phyloP scores from a whole-genome alignment of 129 eudicot species.

The Ambrosia trifida region DNA sequence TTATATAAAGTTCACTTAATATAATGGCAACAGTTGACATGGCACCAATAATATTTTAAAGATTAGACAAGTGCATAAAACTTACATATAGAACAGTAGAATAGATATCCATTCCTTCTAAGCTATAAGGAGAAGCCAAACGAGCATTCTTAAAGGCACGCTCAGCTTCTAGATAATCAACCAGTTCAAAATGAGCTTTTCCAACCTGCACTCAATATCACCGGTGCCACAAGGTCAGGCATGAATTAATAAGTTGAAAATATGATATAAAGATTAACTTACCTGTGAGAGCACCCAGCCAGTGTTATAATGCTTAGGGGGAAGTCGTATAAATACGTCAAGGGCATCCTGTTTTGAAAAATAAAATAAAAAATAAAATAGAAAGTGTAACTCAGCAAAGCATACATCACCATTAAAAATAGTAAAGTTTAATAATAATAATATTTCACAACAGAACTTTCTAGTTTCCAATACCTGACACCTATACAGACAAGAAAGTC shows the following conservation, averaged over 20 bases:
- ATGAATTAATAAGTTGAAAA: background rate
- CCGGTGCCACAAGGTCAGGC: conserved; percentile 6
- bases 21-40: background rate
- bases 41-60: background rate
- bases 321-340: conserved; percentile 76
- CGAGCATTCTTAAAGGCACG: conserved; percentile 89
- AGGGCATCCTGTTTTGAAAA: conserved; percentile 70
- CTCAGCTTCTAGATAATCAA: conserved; percentile 92
- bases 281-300: conserved; percentile 99
- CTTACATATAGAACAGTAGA: conserved; percentile 95
- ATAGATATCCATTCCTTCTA: conserved; percentile 94
- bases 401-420: conserved; percentile 3
- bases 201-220: conserved; percentile 61
- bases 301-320: conserved; percentile 84
- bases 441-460: background rate
- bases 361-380: background rate
- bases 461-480: conserved; percentile 63
- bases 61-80: background rate
- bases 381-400: conserved; percentile 12
- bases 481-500: conserved; percentile 74
- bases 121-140: conserved; percentile 76
- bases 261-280: background rate
- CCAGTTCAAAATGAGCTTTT: conserved; percentile 92
- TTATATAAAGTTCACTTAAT: background rate
- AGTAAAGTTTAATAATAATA: background rate